Conservation (phyloP, 257 asterid genomes). For the Rubia yunnanensis region DNA sequence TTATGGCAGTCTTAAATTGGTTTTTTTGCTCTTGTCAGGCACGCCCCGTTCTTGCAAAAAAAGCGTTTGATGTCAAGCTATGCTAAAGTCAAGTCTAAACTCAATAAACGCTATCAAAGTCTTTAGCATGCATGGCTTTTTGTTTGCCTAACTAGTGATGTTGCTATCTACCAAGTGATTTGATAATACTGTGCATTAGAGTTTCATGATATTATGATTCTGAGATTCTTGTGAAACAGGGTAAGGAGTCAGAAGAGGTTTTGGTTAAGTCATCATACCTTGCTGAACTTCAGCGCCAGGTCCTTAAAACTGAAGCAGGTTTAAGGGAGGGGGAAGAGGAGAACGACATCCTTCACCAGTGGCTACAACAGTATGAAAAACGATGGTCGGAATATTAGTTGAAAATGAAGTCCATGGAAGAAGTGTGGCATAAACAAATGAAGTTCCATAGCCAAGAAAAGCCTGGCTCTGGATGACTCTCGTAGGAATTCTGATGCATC, state of each 20-base stretch:
- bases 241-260: conserved; percentile 65
- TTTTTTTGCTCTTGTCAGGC: neutral
- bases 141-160: neutral
- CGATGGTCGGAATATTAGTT: conserved; percentile 96
- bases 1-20: neutral
- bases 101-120: neutral
- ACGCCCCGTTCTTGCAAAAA: neutral
- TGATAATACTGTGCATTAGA: neutral
- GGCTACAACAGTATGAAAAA: conserved; percentile 79
- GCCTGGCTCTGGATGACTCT: conserved; percentile 70
- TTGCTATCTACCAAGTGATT: neutral
- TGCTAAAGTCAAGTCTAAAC: no score
- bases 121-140: neutral
- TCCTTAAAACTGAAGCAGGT: conserved; percentile 81
- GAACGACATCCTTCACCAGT: conserved; percentile 78
- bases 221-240: conserved; percentile 34
- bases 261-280: conserved; percentile 90
- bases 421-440: conserved; percentile 98
- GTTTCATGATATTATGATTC: no score
- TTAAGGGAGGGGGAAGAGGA: conserved; percentile 83
- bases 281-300: conserved; percentile 85
- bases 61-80: neutral
- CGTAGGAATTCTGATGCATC: conserved; percentile 70
- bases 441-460: conserved; percentile 75
- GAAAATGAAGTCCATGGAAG: conserved; percentile 98